Evolutionary conservation across 331 rosid species (phyloP).

Genomic region (Pyracantha coccinea): DNA sequence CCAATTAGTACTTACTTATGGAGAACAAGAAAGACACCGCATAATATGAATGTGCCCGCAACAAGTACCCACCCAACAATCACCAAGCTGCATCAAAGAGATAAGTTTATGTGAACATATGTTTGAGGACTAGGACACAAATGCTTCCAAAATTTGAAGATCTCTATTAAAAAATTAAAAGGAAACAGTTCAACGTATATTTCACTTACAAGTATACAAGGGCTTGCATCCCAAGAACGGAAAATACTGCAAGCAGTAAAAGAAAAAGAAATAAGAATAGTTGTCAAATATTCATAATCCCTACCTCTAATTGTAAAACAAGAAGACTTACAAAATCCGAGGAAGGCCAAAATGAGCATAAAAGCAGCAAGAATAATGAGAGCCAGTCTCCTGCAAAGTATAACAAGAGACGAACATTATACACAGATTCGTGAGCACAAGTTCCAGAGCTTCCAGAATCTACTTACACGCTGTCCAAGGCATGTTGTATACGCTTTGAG

Average conservation of each 20-base stretch:
- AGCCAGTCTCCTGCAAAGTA: conserved; percentile 29
- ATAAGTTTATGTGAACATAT: neutral
- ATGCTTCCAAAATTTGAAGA: neutral
- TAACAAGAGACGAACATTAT: conserved; percentile 1
- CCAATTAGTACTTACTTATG: conserved; percentile 38
- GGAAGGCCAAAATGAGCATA: conserved; percentile 39
- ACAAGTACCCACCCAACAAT: conserved; percentile 87
- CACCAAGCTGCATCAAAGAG: conserved; percentile 41
- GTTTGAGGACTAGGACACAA: neutral
- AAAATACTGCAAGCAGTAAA: conserved; percentile 43
- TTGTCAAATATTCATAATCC: neutral
- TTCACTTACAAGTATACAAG: conserved; percentile 45
- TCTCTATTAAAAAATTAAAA: neutral
- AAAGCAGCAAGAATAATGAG: conserved; percentile 31
- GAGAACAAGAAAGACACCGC: conserved; percentile 69
- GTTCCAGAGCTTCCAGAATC: neutral
- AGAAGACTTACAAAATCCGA: conserved; percentile 54
- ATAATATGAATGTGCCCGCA: conserved; percentile 72
- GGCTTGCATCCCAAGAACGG: conserved; percentile 39
- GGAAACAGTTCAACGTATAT: neutral
- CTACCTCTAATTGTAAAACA: neutral
- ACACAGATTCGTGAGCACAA: neutral
- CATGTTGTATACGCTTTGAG: conserved; percentile 9
- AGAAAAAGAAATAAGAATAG: neutral
- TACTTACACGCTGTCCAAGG: conserved; percentile 32